Evolutionary conservation across 805 yeast species (phyloP).

Genomic region (Candida incommunis): DNA sequence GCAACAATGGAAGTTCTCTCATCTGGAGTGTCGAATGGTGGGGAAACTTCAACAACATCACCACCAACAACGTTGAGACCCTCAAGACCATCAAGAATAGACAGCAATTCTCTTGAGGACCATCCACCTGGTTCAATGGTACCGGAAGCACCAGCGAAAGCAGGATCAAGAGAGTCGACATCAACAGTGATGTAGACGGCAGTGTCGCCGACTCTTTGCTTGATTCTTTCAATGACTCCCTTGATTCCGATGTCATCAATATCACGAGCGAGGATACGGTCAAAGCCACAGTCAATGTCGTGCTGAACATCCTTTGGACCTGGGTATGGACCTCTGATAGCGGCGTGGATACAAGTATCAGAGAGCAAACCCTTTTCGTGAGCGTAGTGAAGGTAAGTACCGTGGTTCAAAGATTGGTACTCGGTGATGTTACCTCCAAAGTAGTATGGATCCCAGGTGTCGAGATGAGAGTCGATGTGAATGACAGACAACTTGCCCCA

Average conservation of each 20-base stretch:
- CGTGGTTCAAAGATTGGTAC: constrained; percentile 46
- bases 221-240: constrained; percentile 25
- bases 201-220: constrained; percentile 23
- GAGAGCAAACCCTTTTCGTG: constrained; percentile 44
- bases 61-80: constrained; percentile 35
- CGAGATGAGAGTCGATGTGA: constrained; percentile 46
- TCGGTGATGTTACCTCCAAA: constrained; percentile 47
- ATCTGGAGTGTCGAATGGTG: constrained; percentile 21
- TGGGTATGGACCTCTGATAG: constrained; percentile 45
- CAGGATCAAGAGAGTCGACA: constrained; percentile 36
- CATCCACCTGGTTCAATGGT: constrained; percentile 38
- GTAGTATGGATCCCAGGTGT: constrained; percentile 38
- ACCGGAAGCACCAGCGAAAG: constrained; percentile 35
- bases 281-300: constrained; percentile 37
- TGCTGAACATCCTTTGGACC: constrained; percentile 33
- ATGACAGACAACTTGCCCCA: constrained; percentile 58
- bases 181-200: constrained; percentile 33
- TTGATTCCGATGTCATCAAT: constrained; percentile 29
- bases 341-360: constrained; percentile 41
- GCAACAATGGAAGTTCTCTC: constrained; percentile 46
- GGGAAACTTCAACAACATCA: constrained; percentile 36
- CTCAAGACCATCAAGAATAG: constrained; percentile 29
- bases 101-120: constrained; percentile 30
- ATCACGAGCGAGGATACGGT: constrained; percentile 32
- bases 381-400: constrained; percentile 52